Evolutionary conservation across 371 early-diverging fungal genomes (phyloP).

Genomic region (Mortierella sp.): DNA sequence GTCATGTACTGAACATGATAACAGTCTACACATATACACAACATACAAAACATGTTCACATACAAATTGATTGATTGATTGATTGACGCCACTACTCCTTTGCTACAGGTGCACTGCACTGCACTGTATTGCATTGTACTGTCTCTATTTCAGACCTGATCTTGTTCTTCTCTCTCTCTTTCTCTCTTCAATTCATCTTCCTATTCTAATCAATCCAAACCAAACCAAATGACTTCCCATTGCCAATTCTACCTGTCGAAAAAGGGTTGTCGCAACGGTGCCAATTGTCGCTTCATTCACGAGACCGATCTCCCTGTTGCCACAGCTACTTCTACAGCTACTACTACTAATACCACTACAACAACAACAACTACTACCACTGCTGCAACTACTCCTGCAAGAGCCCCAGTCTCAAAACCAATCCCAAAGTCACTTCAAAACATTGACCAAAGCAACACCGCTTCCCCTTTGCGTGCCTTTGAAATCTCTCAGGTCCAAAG

Average conservation of each 20-base stretch:
- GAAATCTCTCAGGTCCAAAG: conserved; percentile 45
- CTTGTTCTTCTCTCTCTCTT: neutral
- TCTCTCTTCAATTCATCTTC: neutral
- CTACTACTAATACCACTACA: no score
- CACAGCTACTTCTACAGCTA: neutral
- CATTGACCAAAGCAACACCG: conserved; percentile 6
- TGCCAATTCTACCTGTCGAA: conserved; percentile 41
- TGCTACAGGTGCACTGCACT: no score
- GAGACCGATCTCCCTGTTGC: neutral
- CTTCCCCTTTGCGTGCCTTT: conserved; percentile 21
- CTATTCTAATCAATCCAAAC: neutral
- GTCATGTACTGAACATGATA: no score
- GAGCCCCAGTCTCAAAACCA: conserved; percentile 39
- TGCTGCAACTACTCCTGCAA: neutral
- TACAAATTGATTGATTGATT: no score
- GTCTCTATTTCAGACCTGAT: no score
- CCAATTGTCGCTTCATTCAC: conserved; percentile 35
- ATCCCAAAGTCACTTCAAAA: conserved; percentile 31
- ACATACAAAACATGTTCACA: no score
- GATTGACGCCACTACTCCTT: no score
- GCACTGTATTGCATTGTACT: no score
- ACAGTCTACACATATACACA: no score
- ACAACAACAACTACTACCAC: neutral
- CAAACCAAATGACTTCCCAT: neutral
- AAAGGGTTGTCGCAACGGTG: conserved; percentile 46